Percentiles rank a stretch among this genome's conserved stretches.
Evolutionary conservation across 306 rosid genomes (phyloP).

Genomic region (Hippophae gyantsensis): DNA sequence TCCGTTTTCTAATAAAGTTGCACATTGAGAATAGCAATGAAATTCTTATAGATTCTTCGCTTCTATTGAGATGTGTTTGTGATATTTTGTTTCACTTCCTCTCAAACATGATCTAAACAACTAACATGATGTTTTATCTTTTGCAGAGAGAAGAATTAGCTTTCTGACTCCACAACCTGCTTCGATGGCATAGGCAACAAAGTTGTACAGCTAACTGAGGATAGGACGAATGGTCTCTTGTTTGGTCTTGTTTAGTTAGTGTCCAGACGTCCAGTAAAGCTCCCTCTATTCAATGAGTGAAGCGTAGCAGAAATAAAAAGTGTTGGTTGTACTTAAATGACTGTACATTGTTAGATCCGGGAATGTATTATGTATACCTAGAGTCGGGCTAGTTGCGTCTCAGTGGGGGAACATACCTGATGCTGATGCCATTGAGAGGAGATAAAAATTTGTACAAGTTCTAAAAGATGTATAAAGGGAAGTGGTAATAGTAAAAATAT

Average conservation of each 20-base stretch:
- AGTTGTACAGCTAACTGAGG: constrained; percentile 55
- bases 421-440: constrained; percentile 33
- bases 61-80: too few relatives aligned
- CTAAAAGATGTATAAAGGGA: constrained; percentile 39
- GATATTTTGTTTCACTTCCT: neutral
- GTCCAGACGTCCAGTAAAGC: neutral
- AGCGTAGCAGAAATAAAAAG: constrained; percentile 33
- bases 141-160: constrained; percentile 57
- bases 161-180: constrained; percentile 37
- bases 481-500: constrained; percentile 27
- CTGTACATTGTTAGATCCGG: constrained; percentile 50
- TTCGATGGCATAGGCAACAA: constrained; percentile 25
- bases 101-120: neutral
- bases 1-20: too few relatives aligned
- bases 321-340: constrained; percentile 33
- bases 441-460: constrained; percentile 33
- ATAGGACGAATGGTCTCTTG: constrained; percentile 29
- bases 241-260: constrained; percentile 14
- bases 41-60: too few relatives aligned
- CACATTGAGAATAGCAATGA: too few relatives aligned
- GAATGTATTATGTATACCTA: constrained; percentile 26
- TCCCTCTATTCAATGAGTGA: constrained; percentile 21
- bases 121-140: constrained; percentile 15
- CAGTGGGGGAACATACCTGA: constrained; percentile 29
- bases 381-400: constrained; percentile 36